These are phyloP conservation scores for Xylaria intraflava DNA, from an alignment of 495 filamentous ascomycete genomes.

Conservation along the genomic window DNA sequence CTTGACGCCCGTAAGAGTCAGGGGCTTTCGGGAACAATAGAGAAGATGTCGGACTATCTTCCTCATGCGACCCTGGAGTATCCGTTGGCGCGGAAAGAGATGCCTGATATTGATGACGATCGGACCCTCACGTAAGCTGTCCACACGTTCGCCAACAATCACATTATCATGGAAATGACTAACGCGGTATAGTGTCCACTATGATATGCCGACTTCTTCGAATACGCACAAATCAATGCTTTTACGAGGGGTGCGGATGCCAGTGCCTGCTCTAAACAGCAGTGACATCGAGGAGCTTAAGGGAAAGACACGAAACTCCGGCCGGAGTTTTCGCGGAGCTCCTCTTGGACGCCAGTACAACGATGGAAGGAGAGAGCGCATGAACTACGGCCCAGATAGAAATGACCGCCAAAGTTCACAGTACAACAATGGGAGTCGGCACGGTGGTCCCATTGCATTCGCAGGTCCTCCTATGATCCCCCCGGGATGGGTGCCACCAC, in stretches of 20 bases:
- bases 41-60: constrained; percentile 73
- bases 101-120: constrained; percentile 77
- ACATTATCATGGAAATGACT: constrained; percentile 1
- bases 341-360: constrained; percentile 31
- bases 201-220: constrained; percentile 65
- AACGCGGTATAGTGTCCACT: constrained; percentile 57
- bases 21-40: constrained; percentile 71
- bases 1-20: constrained; percentile 68
- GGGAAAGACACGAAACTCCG: constrained; percentile 51
- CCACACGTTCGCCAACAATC: background rate
- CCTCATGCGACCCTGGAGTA: constrained; percentile 57
- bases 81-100: constrained; percentile 55
- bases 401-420: constrained; percentile 12
- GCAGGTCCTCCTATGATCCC: constrained; percentile 23
- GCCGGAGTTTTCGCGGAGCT: constrained; percentile 44
- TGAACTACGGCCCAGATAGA: constrained; percentile 37
- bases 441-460: constrained; percentile 23
- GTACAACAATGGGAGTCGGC: constrained; percentile 25
- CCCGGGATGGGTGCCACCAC: constrained; percentile 38
- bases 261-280: constrained; percentile 60
- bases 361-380: constrained; percentile 29
- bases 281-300: constrained; percentile 66
- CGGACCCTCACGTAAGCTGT: constrained; percentile 66
- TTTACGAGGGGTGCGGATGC: constrained; percentile 71
- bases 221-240: constrained; percentile 90